Conservation (phyloP, 768 basidiomycete species). For the Asterophora lycoperdoides region DNA sequence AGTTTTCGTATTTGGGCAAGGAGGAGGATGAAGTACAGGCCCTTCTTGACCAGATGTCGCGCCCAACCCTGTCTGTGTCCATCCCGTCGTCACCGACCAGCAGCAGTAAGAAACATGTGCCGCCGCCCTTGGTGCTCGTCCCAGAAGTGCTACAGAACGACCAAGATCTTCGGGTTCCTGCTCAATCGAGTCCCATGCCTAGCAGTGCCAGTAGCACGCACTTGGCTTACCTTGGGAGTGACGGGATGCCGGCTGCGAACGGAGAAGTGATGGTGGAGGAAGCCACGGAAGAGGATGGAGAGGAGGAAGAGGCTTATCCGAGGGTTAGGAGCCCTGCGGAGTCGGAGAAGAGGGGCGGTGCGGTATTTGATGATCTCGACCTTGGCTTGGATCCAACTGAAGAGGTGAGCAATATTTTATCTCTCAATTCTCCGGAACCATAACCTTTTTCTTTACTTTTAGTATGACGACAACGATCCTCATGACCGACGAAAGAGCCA, state of each 20-base stretch:
- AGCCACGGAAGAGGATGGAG: conserved; percentile 9
- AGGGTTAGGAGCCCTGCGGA: conserved; percentile 33
- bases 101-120: conserved; percentile 39
- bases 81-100: conserved; percentile 35
- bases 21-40: conserved; percentile 40
- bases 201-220: conserved; percentile 32
- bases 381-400: conserved; percentile 44
- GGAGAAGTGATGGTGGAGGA: not conserved
- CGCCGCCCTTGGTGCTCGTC: conserved; percentile 55
- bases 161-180: conserved; percentile 27
- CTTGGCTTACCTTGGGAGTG: conserved; percentile 42
- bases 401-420: conserved; percentile 31
- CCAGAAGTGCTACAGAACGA: conserved; percentile 29
- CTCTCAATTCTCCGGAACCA: not conserved
- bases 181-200: conserved; percentile 32
- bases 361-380: conserved; percentile 49
- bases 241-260: conserved; percentile 10
- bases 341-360: conserved; percentile 44
- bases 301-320: conserved; percentile 34
- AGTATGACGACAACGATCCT: conserved; percentile 71
- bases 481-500: conserved; percentile 75
- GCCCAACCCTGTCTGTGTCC: conserved; percentile 27
- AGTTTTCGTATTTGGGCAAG: conserved; percentile 28
- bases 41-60: conserved; percentile 38
- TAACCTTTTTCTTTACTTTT: conserved; percentile 14